Evolutionary conservation across 257 asterid genomes (phyloP).

Genomic region (Nicotiana noctiflora): DNA sequence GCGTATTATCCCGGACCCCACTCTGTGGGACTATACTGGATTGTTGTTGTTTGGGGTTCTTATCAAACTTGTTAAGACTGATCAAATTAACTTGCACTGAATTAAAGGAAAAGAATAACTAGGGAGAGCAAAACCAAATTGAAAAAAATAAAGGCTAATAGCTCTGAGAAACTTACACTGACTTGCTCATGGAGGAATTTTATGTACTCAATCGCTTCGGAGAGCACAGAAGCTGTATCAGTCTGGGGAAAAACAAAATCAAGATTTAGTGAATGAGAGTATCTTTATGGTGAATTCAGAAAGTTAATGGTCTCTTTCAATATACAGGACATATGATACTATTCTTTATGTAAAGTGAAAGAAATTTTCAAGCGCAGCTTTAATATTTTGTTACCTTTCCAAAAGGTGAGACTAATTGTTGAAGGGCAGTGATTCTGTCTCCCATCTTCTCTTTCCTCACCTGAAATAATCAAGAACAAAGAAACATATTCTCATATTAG

Average conservation of each 20-base stretch:
- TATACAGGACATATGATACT: neutral
- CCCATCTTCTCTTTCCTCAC: slow-evolving; percentile 94
- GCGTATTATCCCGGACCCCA: too few species aligned
- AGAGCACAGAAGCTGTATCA: slow-evolving; percentile 94
- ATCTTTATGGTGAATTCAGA: neutral
- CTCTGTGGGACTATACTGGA: too few species aligned
- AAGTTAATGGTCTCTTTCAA: neutral
- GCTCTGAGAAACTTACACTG: slow-evolving; percentile 40
- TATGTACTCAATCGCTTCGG: slow-evolving; percentile 84
- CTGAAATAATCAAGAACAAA: slow-evolving; percentile 32
- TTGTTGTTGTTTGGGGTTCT: too few species aligned
- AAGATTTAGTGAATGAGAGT: neutral
- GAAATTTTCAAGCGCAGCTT: slow-evolving; percentile 15
- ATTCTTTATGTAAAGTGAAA: slow-evolving; percentile 20
- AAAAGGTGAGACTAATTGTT: slow-evolving; percentile 89
- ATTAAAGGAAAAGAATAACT: neutral
- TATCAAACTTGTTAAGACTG: neutral
- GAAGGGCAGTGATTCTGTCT: slow-evolving; percentile 88
- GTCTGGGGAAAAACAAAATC: slow-evolving; percentile 37
- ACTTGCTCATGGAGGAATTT: slow-evolving; percentile 87
- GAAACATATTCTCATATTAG: slow-evolving; percentile 19
- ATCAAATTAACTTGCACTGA: neutral
- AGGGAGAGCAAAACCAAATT: neutral
- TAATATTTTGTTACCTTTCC: slow-evolving; percentile 52
- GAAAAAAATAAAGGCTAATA: neutral